Conservation (phyloP, 495 filamentous ascomycete genomes). For the Xylaria sp. region DNA sequence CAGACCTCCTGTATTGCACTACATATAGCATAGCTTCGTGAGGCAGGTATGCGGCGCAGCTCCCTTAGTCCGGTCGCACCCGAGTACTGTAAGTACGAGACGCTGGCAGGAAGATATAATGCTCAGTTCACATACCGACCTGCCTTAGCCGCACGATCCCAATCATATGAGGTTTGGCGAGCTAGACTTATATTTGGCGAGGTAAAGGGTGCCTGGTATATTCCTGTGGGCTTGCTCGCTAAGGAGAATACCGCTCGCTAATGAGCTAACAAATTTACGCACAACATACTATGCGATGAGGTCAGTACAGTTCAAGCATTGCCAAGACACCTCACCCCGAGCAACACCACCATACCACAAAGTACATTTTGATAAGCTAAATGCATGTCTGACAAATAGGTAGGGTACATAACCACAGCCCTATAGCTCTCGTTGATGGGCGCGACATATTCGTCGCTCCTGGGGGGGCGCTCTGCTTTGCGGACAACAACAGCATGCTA, state of each 20-base stretch:
- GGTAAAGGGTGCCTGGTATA: neutral
- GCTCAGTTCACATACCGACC: neutral
- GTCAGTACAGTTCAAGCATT: neutral
- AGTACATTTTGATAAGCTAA: neutral
- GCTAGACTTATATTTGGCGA: neutral
- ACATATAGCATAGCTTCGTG: neutral
- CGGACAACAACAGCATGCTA: neutral
- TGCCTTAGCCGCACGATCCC: neutral
- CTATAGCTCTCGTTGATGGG: neutral
- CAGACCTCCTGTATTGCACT: neutral
- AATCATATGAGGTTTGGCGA: slow-evolving; percentile 1
- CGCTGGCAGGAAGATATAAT: neutral
- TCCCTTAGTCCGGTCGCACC: neutral
- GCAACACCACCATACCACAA: neutral
- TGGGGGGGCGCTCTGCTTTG: neutral
- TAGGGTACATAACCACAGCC: neutral
- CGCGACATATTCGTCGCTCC: neutral
- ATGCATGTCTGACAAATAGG: neutral
- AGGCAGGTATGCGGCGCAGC: neutral
- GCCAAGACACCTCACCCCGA: neutral
- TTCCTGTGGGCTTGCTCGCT: neutral
- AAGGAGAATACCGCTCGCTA: neutral
- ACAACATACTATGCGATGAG: neutral
- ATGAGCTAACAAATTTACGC: neutral
- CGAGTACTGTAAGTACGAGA: neutral